Conservation (phyloP, 768 basidiomycete genomes). For the Hygrocybe punicea region DNA sequence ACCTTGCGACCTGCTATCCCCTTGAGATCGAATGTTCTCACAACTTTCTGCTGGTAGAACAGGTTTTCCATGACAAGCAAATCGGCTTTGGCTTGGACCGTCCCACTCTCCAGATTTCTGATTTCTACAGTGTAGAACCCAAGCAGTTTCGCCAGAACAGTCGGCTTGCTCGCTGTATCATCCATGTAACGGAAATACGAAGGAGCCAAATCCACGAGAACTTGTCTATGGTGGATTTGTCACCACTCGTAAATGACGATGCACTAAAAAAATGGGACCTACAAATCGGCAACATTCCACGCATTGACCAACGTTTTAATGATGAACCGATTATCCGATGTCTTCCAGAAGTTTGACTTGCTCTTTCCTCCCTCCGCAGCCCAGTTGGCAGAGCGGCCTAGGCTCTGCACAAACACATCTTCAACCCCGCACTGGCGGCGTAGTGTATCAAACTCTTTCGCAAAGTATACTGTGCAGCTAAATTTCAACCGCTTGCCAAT, state of each 20-base stretch:
- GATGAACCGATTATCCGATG: conserved; percentile 69
- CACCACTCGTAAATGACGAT: no score
- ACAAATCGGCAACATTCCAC: conserved; percentile 86
- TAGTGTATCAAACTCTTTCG: conserved; percentile 71
- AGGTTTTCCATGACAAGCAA: conserved; percentile 84
- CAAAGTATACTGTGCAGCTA: conserved; percentile 80
- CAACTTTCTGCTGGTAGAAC: conserved; percentile 66
- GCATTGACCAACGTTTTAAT: conserved; percentile 84
- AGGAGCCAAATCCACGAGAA: conserved; percentile 71
- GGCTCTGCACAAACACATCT: conserved; percentile 55
- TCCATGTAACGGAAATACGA: conserved; percentile 80
- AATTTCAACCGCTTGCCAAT: conserved; percentile 71
- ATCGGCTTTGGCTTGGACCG: conserved; percentile 64
- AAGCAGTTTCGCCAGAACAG: conserved; percentile 72
- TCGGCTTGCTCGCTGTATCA: conserved; percentile 59
- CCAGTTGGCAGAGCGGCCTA: conserved; percentile 63
- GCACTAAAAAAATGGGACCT: conserved; percentile 30
- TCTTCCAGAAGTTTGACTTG: conserved; percentile 79
- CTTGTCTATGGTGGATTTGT: conserved; percentile 50
- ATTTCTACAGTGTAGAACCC: conserved; percentile 81
- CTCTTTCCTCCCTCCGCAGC: conserved; percentile 79
- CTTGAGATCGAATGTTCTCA: conserved; percentile 77
- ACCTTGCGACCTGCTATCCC: conserved; percentile 77
- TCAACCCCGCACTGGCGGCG: conserved; percentile 66
- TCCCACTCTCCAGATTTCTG: conserved; percentile 65